These are phyloP conservation scores for Aspergillus niger DNA, from an alignment of 2,329 filamentous ascomycete species.

Conservation along the genomic window DNA sequence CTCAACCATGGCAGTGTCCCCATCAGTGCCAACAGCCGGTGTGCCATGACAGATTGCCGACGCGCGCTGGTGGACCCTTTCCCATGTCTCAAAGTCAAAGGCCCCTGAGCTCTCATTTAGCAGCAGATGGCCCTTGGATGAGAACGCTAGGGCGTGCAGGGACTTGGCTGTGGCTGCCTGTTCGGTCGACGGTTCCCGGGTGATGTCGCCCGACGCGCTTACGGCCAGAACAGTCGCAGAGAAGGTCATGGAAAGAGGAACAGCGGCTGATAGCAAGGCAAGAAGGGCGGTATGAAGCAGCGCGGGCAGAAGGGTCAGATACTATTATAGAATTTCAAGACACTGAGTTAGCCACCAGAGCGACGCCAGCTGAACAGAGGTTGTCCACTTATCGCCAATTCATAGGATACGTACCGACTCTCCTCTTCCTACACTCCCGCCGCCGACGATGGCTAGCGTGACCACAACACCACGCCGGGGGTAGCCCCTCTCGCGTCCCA, in stretches of 20 bases:
- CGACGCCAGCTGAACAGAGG: not conserved
- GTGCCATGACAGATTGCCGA: constrained; percentile 64
- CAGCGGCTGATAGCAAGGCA: constrained; percentile 76
- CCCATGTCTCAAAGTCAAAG: constrained; percentile 77
- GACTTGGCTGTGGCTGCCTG: constrained; percentile 67
- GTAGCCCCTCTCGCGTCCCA: constrained; percentile 46
- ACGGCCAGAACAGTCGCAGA: constrained; percentile 68
- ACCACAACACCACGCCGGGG: constrained; percentile 46
- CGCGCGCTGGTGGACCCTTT: constrained; percentile 66
- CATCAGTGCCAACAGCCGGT: constrained; percentile 38
- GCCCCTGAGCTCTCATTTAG: constrained; percentile 78
- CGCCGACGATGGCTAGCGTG: constrained; percentile 45
- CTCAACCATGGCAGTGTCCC: constrained; percentile 50
- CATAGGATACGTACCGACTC: constrained; percentile 37
- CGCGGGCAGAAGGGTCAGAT: constrained; percentile 76
- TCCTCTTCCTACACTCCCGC: constrained; percentile 37
- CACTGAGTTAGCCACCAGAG: constrained; percentile 14
- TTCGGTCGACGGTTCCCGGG: constrained; percentile 63
- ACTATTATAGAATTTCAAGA: constrained; percentile 56
- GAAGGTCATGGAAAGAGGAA: constrained; percentile 75
- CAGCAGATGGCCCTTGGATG: constrained; percentile 70
- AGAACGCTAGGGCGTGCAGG: constrained; percentile 81
- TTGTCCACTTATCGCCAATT: not conserved
- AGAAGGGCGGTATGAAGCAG: constrained; percentile 78
- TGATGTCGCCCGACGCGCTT: constrained; percentile 44